Percentiles rank a stretch among this genome's conserved stretches.
These are phyloP conservation scores for Alternaria sp. DNA, from an alignment of 2,329 filamentous ascomycete species.

Conservation along the genomic window DNA sequence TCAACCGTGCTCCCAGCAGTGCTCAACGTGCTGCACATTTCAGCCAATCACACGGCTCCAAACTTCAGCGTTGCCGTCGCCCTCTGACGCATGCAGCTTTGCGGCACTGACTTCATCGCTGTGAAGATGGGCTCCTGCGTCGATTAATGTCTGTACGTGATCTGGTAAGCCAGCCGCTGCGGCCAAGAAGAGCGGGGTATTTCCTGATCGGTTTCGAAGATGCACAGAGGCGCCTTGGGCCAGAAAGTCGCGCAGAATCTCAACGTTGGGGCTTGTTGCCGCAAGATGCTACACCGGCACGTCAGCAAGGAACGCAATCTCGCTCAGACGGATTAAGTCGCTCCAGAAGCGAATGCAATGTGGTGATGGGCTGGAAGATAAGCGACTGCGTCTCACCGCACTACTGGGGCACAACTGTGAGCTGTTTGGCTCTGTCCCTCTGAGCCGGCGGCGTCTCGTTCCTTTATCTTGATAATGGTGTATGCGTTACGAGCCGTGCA, in stretches of 20 bases:
- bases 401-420: slow-evolving; percentile 20
- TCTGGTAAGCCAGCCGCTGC: slow-evolving; percentile 62
- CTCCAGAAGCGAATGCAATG: slow-evolving; percentile 27
- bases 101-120: slow-evolving; percentile 62
- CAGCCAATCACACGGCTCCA: slow-evolving; percentile 45
- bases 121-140: slow-evolving; percentile 66
- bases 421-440: slow-evolving; percentile 29
- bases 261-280: slow-evolving; percentile 61
- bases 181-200: slow-evolving; percentile 65
- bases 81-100: slow-evolving; percentile 50
- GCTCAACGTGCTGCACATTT: slow-evolving; percentile 17
- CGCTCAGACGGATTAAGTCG: slow-evolving; percentile 31
- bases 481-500: slow-evolving; percentile 21
- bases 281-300: slow-evolving; percentile 59
- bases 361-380: slow-evolving; percentile 35
- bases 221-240: slow-evolving; percentile 65
- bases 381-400: slow-evolving; percentile 34
- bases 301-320: slow-evolving; percentile 42
- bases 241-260: slow-evolving; percentile 63
- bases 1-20: slow-evolving; percentile 33
- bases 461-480: slow-evolving; percentile 39
- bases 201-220: slow-evolving; percentile 62
- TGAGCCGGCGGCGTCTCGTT: slow-evolving; percentile 33
- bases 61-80: slow-evolving; percentile 39
- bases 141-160: slow-evolving; percentile 60